phyloP scores from a whole-genome alignment of 2,329 filamentous ascomycete species.

The Aaosphaeria pasadenensis region DNA sequence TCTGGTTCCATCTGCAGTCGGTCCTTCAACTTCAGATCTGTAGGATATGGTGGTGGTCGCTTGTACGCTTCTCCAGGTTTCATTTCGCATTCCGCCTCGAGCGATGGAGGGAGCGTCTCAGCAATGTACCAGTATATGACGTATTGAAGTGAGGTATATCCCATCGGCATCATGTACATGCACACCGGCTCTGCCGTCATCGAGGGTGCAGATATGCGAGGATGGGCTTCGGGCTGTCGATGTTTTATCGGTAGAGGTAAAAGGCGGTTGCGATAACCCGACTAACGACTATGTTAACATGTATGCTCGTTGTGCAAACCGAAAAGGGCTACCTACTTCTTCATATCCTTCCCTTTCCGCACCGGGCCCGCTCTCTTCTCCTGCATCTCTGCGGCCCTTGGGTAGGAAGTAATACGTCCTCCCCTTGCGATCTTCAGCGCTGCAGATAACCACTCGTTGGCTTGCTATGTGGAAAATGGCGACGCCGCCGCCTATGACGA shows the following conservation, averaged over 20 bases:
- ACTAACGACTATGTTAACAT: conserved; percentile 18
- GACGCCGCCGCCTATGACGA: conserved; percentile 41
- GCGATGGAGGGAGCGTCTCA: conserved; percentile 43
- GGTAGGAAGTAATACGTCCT: conserved; percentile 46
- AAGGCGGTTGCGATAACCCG: conserved; percentile 49
- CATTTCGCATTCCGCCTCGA: conserved; percentile 25
- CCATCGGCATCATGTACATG: conserved; percentile 44
- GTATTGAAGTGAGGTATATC: conserved; percentile 35
- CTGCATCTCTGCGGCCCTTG: conserved; percentile 48
- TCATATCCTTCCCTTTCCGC: conserved; percentile 51
- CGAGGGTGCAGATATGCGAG: conserved; percentile 17
- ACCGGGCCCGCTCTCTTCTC: conserved; percentile 41
- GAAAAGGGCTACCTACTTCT: conserved; percentile 33
- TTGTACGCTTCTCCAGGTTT: conserved; percentile 29
- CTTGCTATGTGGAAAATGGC: conserved; percentile 51
- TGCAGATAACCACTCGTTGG: conserved; percentile 47
- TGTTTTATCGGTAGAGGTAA: conserved; percentile 46
- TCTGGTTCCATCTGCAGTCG: conserved; percentile 39
- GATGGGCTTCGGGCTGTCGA: conserved; percentile 41
- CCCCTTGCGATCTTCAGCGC: conserved; percentile 34
- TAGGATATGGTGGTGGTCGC: conserved; percentile 37
- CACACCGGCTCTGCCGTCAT: conserved; percentile 45
- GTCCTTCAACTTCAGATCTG: conserved; percentile 33
- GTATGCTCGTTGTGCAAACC: not conserved
- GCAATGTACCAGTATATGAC: conserved; percentile 48